These are phyloP conservation scores for Dictyostelium intermedium DNA, from an alignment of 78 protist genomes.

Conservation along the genomic window DNA sequence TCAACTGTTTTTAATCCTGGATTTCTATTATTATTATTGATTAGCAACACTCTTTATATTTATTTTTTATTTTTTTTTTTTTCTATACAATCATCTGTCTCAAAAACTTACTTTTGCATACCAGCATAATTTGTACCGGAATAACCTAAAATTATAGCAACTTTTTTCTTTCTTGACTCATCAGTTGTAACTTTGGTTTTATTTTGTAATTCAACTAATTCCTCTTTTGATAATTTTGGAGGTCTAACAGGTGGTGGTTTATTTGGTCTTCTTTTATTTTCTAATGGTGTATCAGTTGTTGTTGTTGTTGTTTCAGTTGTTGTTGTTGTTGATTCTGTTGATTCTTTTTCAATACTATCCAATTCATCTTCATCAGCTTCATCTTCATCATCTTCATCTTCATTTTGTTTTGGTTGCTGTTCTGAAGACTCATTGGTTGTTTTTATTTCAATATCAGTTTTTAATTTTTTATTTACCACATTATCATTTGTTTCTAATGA, in stretches of 20 bases:
- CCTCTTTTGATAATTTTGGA: conserved; percentile 27
- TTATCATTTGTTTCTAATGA: neutral
- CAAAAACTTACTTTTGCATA: conserved; percentile 64
- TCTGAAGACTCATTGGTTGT: neutral
- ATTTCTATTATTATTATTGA: conserved; percentile 21
- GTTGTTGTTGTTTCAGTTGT: neutral
- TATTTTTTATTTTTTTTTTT: too few relatives aligned
- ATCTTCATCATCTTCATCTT: conserved; percentile 29
- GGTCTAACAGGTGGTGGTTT: conserved; percentile 6
- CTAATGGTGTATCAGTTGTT: neutral
- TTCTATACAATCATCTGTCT: too few relatives aligned
- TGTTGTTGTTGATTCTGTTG: neutral
- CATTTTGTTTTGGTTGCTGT: neutral
- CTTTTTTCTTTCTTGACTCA: conserved; percentile 64
- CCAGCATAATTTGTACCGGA: conserved; percentile 66
- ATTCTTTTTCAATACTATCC: neutral
- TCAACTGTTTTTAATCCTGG: conserved; percentile 73
- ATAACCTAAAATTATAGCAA: conserved; percentile 59
- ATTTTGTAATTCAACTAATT: conserved; percentile 20
- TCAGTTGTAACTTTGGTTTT: conserved; percentile 48
- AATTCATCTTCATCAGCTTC: conserved; percentile 48
- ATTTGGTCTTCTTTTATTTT: neutral
- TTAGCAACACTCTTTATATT: too few relatives aligned
- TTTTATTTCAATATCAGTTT: neutral
- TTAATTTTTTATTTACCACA: neutral